Base-by-base conservation (phyloP, 768 basidiomycete genomes). In the Kwoniella sp. region DNA sequence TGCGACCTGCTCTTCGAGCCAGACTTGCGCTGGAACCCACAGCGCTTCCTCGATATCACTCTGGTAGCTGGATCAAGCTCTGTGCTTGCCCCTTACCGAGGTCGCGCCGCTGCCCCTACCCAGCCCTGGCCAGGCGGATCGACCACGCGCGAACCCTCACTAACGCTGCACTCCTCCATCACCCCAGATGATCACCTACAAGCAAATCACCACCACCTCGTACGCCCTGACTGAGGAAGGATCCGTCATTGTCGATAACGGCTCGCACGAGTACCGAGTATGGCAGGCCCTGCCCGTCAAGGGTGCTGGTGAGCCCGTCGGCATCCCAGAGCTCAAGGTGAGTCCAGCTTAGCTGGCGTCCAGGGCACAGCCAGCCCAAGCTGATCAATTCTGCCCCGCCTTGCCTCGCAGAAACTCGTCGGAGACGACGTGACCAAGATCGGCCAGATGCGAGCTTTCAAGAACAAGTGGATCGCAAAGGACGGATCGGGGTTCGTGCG, bases 361-460 rank as follows among this genome's bases (percentile, higher is more conserved):
- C n/a, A n/a, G n/a, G n/a, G n/a, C n/a, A n/a, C n/a, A n/a, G n/a
- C 34, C 19, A 36, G 15, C 7, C 15, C 19, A 19, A 36, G 34
- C 41, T 43, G 41, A 43, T 27, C 8, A 26, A 7, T 7, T 41
- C 25, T 10, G 15, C 20, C 25, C 14, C 31, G 25, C 37, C 25
- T 5, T 29, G 9, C 9, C 17, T n/a, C 6, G 15, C 36, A 75
- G 70, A 68, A 70, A 56, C 50, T 61, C n/a, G 81, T 98, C 12
- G 93, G 93, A 12, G 86, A 88, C 51, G 90, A 95, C 63, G 80
- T 83, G 6, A 84, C 89, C 14, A 95, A 92, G 76, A 82, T 96
- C 51, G 95, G 95, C 0, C 95, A 98, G 77, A 86, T 86, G 8
- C 82, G 87, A 59, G 95, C 93, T 17, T 95, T 99, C 81, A 96